Evolutionary conservation across 352 stramenopile species (phyloP).

Genomic region (Thalassiosira livingstoniorum): DNA sequence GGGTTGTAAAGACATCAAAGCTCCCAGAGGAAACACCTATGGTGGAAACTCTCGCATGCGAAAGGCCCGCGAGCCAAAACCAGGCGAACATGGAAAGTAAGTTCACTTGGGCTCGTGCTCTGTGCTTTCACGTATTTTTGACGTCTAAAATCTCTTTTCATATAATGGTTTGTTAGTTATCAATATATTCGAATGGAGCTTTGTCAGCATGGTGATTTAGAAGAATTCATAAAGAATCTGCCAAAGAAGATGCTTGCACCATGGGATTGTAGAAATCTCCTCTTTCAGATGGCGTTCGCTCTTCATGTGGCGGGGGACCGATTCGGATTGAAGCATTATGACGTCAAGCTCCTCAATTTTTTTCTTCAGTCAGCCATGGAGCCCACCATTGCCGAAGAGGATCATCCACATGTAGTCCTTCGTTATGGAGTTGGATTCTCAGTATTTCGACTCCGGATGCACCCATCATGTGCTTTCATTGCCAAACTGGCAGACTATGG

Average conservation of each 20-base stretch:
- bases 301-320: slow-evolving; percentile 91
- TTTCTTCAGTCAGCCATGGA: slow-evolving; percentile 88
- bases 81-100: slow-evolving; percentile 59
- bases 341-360: slow-evolving; percentile 99
- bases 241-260: slow-evolving; percentile 83
- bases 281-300: slow-evolving; percentile 98
- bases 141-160: not conserved
- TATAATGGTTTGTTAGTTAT: slow-evolving; percentile 64
- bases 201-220: slow-evolving; percentile 94
- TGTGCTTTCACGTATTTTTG: not conserved
- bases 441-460: slow-evolving; percentile 78
- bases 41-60: slow-evolving; percentile 20
- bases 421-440: slow-evolving; percentile 80
- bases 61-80: slow-evolving; percentile 35
- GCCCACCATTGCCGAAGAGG: slow-evolving; percentile 36
- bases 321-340: slow-evolving; percentile 95
- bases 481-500: slow-evolving; percentile 99
- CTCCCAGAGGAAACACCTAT: slow-evolving; percentile 78
- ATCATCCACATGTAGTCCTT: slow-evolving; percentile 66
- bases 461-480: slow-evolving; percentile 70
- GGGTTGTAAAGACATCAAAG: slow-evolving; percentile 81
- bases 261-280: slow-evolving; percentile 85
- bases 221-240: slow-evolving; percentile 92
- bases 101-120: slow-evolving; percentile 31
- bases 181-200: slow-evolving; percentile 99